phyloP scores from a whole-genome alignment of 148 eudicot species.

The Rhododendron simsii region DNA sequence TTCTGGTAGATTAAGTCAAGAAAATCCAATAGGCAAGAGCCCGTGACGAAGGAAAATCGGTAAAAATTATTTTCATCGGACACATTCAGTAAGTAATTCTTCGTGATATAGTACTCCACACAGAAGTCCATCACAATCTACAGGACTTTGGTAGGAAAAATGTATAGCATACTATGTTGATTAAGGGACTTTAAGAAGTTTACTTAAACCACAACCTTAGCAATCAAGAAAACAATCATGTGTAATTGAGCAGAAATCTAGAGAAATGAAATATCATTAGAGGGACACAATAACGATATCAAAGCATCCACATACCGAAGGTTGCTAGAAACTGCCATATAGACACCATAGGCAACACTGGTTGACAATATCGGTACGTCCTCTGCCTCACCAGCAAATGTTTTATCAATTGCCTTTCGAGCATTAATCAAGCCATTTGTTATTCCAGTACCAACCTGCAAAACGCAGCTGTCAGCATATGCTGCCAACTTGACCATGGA shows the following conservation, averaged over 20 bases:
- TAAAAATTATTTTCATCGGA: background rate
- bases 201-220: background rate
- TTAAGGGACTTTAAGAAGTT: background rate
- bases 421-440: constrained; percentile 64
- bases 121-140: background rate
- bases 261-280: background rate
- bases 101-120: background rate
- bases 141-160: background rate
- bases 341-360: constrained; percentile 81
- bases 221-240: background rate
- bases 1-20: background rate
- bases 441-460: constrained; percentile 77
- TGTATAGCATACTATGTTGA: background rate
- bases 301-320: constrained; percentile 51
- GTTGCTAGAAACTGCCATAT: constrained; percentile 90
- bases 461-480: constrained; percentile 2
- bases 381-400: constrained; percentile 81
- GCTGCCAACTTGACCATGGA: background rate
- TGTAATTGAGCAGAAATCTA: background rate
- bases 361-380: constrained; percentile 74
- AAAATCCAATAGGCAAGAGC: background rate
- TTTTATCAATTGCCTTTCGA: constrained; percentile 66
- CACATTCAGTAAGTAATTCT: background rate
- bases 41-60: background rate
- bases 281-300: background rate